Base-by-base conservation (phyloP, 73 alveolate species). In the Diophrys appendiculata region DNA sequence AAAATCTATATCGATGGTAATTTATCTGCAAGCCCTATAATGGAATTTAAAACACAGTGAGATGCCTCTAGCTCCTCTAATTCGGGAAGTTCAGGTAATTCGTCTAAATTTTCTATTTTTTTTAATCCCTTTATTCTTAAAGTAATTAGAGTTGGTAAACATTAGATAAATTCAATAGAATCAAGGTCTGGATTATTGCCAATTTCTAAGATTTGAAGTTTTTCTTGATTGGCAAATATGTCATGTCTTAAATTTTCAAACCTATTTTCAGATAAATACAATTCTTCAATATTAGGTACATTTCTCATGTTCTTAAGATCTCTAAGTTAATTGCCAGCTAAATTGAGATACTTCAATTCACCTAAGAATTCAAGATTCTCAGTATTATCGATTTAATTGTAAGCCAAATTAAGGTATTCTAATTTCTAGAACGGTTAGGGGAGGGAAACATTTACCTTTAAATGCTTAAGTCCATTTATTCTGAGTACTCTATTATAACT, bases 11-110 rank as follows among this genome's bases (percentile, higher is more conserved):
- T 43, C 5, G 5, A 11, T 11, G 60, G 60, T 11, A 5, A 43
- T 43, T 43, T 43, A 43, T 18, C 18, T 11, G 60, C 60, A 11
- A 43, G 60, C 22, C 83, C 89, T 11, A 29, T 31, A 24, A 81
- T 30, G 1, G 77, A 53, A 0, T 55, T 52, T 13, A 81, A 8
- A 1, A 77, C 89, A 55, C 54, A 52, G 5, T 52, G 22, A 30
- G 60, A 35, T 33, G 72, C 23, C 30, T 69, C 30, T n/a, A 81
- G 54, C 27, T 31, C 72, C 25, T 81, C 89, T 22, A 81, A 8
- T 54, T 81, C 82, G n/a, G 77, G 77, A n/a, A 81, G 25, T 23
- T 81, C 76, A 24, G 73, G 76, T 28, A 72, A 72, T 8, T 81
- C 77, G 22, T 72, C 78, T 53, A 71, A 29, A 29, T 68, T 72